Conservation (phyloP, 306 rosid genomes). For the Adenanthera pavonina region DNA sequence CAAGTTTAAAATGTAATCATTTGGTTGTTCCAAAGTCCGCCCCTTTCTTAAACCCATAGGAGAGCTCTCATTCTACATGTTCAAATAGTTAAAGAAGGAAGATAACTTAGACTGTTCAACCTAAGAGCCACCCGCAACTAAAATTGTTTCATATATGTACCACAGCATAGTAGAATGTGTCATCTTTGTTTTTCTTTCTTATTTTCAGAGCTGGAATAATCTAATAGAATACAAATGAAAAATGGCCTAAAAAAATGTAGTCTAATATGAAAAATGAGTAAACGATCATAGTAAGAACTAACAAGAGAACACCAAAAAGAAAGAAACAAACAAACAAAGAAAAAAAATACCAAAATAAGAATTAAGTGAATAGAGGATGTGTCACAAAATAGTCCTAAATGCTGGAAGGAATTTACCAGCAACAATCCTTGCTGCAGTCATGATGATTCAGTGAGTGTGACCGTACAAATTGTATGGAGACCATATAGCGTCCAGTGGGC, state of each 20-base stretch:
- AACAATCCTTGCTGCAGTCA: background rate
- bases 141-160: constrained; percentile 13
- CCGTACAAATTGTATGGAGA: constrained; percentile 74
- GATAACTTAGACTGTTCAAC: background rate
- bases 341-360: constrained; percentile 38
- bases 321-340: background rate
- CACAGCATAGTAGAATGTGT: constrained; percentile 39
- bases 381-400: constrained; percentile 46
- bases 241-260: constrained; percentile 10
- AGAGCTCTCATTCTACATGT: background rate
- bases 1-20: background rate
- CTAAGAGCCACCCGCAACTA: background rate
- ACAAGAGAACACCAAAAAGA: constrained; percentile 32
- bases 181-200: constrained; percentile 25
- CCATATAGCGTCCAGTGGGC: constrained; percentile 74
- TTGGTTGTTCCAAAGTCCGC: background rate
- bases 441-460: constrained; percentile 40
- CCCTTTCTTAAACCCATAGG: background rate
- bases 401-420: constrained; percentile 51
- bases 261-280: constrained; percentile 30
- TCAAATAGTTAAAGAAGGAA: background rate
- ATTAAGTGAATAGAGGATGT: constrained; percentile 38
- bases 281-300: constrained; percentile 35
- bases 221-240: constrained; percentile 46
- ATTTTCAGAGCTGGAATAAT: constrained; percentile 48